Conservation (phyloP, 2,329 filamentous ascomycete genomes). For the Neonectria faginata region DNA sequence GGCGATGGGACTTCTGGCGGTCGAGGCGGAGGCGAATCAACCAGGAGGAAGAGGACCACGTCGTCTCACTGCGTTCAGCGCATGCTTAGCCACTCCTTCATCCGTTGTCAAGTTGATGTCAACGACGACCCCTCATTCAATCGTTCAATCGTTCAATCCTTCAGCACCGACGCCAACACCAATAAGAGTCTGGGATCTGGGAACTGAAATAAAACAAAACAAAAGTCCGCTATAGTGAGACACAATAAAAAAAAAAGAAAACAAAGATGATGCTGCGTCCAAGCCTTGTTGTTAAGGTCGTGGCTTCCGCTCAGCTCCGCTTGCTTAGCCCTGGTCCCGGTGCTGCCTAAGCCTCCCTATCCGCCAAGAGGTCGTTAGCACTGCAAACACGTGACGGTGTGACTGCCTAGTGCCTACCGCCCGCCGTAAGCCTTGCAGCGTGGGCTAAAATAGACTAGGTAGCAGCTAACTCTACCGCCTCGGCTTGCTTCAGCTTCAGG, state of each 20-base stretch:
- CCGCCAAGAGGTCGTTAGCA: conserved; percentile 15
- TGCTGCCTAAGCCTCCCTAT: conserved; percentile 43
- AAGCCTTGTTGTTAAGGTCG: conserved; percentile 2
- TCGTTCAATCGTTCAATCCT: conserved; percentile 16
- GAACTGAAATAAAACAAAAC: neutral
- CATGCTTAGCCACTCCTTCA: conserved; percentile 26
- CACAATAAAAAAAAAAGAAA: neutral
- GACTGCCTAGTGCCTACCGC: neutral
- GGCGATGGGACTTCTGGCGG: conserved; percentile 1
- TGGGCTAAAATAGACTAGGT: neutral
- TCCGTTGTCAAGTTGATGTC: conserved; percentile 17
- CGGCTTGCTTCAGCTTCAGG: neutral
- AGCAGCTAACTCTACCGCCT: conserved; percentile 7
- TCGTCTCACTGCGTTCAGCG: conserved; percentile 29
- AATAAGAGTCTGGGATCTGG: neutral
- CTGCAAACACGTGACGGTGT: conserved; percentile 36
- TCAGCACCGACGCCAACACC: neutral
- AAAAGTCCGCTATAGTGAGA: neutral
- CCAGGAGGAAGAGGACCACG: conserved; percentile 19
- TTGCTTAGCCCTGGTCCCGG: conserved; percentile 17
- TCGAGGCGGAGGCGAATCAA: conserved; percentile 1
- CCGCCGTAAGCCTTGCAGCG: neutral
- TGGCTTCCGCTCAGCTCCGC: conserved; percentile 37
- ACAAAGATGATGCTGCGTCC: neutral
- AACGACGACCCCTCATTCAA: conserved; percentile 23